Evolutionary conservation across 345 rosid genomes (phyloP), one percentile per base, ranked within the genome.

Genomic region (Trapa incisa): DNA sequence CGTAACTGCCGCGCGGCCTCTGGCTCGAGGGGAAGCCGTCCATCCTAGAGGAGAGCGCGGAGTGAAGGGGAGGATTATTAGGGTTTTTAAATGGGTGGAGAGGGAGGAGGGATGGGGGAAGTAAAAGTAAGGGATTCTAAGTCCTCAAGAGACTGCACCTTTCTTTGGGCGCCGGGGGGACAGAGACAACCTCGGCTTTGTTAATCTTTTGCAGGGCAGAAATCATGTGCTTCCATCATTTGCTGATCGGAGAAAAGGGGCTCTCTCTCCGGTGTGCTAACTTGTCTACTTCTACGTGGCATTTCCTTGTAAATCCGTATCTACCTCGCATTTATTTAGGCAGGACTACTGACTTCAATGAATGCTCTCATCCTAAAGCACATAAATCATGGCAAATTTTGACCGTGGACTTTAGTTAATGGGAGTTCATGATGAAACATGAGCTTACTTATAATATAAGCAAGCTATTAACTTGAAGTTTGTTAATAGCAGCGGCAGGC

Each of bases 161-260:
- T 5, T 33, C 37, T 37, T 37, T 7, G 62, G 47, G 62, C 33
- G 7, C 3, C 16, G n/a, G 10, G 67, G 50, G 50, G 47, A 52
- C 3, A 42, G 67, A 65, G 67, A 35, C 52, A 65, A 37, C 50
- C 67, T 65, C 50, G 67, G 67, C 43, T 65, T 43, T 65, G 67
- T 65, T 37, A 7, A 65, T 65, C 52, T 42, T 53, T 67, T 37
- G 61, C 58, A 33, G 29, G 29, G 29, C 29, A 22, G 29, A 22
- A 22, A 22, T 22, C 29, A 22, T 22, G 29, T 22, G 29, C 29
- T 22, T 22, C 29, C 29, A 22, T 22, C 29, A 22, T 22, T 22
- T 22, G 29, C 29, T 22, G 53, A 58, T 58, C 63, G 15, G 14
- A 58, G 5, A 29, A 58, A 54, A 54, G 4, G 35, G 33, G 29